Evolutionary conservation across 192 early-diverging fungal genomes (phyloP), one percentile per base, ranked within the genome.

Genomic region (Gonapodya prolifera): DNA sequence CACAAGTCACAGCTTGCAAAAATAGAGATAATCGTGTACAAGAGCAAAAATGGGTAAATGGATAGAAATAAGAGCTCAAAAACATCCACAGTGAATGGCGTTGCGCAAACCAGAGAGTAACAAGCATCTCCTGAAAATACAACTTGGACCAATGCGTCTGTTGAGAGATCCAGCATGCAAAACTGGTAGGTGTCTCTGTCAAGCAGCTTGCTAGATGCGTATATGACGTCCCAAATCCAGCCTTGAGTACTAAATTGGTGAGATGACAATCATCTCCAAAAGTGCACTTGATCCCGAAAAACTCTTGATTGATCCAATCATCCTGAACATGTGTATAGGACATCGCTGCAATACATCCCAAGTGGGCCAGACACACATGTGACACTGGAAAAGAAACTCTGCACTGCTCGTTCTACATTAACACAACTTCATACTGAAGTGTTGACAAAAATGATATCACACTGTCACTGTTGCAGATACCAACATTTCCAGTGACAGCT

Each of bases 361-460:
- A 90, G 81, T 0, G 89, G 89, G 0, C 89, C 89, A 45, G 88
- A 89, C 2, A 90, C 89, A 75, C 89, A 90, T 2, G 86, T 89
- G 70, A 90, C 89, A 34, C 82, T 82, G 34, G 84, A 81, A 69
- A 87, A 82, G 77, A 85, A 89, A 2, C 85, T 87, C 34, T 90
- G 89, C 0, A 86, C 87, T 1, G 87, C 87, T 69, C 89, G 82
- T 76, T 90, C 89, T 30, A 90, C 84, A 81, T 90, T 90, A 70
- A 90, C 89, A 89, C 89, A 79, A 90, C 85, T 86, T 86, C 86
- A 75, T 90, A 90, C 1, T 89, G 86, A n/a, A 90, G 77, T 2
- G 85, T 86, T 0, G 89, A 90, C 69, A 90, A 75, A 77, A 89
- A 90, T 2, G 89, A 89, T 69, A 90, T 73, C 71, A 87, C 77